Base-by-base conservation (phyloP, 2,329 filamentous ascomycete species). In the Verticillium klebahnii region DNA sequence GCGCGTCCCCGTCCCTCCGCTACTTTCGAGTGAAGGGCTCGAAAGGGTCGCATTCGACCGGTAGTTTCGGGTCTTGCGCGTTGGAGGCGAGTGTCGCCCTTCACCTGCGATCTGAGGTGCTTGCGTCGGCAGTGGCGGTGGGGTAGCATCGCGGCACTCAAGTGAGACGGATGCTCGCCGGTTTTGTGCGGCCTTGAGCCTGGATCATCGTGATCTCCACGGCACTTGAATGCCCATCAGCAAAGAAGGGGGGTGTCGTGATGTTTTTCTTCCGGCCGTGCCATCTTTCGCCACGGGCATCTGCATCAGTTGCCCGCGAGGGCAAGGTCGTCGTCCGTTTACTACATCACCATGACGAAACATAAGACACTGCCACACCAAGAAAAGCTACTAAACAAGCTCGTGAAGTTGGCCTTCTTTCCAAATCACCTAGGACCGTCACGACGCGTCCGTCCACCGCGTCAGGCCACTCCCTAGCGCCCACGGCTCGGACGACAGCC, bases 11-110 rank as follows among this genome's bases (percentile, higher is more conserved):
- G 56, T 61, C 62, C 54, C 34, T 57, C 36, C 57, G 59, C 19
- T 39, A 36, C 17, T 11, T 34, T 45, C 29, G 56, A 31, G 56
- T 59, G 34, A 36, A 36, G 34, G 34, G 34, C 58, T 45, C 59
- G 25, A n/a, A 25, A 32, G 55, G 58, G 32, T 63, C 39, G 56
- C 58, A 50, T 31, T 56, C 45, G 45, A 19, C 23, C 62, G 62
- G 62, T 59, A 62, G 57, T 61, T 57, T 65, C 63, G 63, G 62
- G 56, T 64, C 62, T 57, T 64, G 62, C 57, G 59, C 56, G 52
- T 40, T n/a, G 36, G 32, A 62, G 55, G 55, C 60, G 19, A 52
- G n/a, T 52, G 57, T 64, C n/a, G 40, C 29, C 23, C 14, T 19
- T 19, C 36, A 31, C 31, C 11, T 34, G 34, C 15, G 29, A 32